Percentiles rank a stretch among this genome's conserved stretches.
Conservation (phyloP, 306 rosid species). For the Sphenostylis stenocarpa region DNA sequence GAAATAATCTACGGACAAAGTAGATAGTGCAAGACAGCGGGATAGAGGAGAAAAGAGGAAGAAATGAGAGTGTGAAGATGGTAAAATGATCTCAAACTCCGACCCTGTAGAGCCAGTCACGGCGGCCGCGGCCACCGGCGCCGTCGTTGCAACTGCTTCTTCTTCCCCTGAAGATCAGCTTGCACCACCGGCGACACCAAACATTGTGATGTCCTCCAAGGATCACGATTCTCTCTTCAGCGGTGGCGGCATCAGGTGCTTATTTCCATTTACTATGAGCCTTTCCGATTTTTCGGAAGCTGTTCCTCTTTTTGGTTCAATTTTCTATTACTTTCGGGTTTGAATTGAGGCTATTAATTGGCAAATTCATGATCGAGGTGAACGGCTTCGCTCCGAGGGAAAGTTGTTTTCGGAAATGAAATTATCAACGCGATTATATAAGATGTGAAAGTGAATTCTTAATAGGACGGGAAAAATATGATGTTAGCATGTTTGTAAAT, state of each 20-base stretch:
- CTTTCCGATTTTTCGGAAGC: neutral
- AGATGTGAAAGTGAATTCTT: neutral
- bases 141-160: neutral
- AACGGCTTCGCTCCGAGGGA: neutral
- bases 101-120: conserved; percentile 15
- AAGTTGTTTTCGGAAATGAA: neutral
- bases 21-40: neutral
- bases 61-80: conserved; percentile 18
- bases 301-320: neutral
- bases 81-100: conserved; percentile 36
- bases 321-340: neutral
- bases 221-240: conserved; percentile 65
- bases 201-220: conserved; percentile 55
- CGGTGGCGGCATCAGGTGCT: conserved; percentile 83
- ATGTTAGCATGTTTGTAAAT: neutral
- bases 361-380: neutral
- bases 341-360: neutral
- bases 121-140: neutral
- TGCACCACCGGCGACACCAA: conserved; percentile 35
- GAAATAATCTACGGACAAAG: neutral
- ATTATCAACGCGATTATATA: neutral
- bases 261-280: neutral
- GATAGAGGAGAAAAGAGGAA: neutral
- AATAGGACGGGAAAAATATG: neutral
- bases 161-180: conserved; percentile 23